Percentiles rank a stretch among this genome's conserved stretches.
phyloP scores from a whole-genome alignment of 2,329 filamentous ascomycete genomes.

The Penicillium sp. region DNA sequence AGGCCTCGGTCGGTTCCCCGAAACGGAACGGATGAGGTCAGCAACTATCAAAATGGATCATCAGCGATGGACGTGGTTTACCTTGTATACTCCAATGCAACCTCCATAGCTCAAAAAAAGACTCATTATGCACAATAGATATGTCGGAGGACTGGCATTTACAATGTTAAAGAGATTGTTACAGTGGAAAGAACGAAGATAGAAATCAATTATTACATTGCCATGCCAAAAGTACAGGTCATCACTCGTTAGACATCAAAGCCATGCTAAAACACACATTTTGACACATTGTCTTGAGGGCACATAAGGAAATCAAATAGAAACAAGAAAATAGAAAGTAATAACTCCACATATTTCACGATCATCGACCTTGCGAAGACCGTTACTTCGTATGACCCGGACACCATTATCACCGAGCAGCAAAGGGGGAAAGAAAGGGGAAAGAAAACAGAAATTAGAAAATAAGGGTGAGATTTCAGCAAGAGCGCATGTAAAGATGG shows the following conservation, averaged over 20 bases:
- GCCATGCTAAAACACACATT: slow-evolving; percentile 26
- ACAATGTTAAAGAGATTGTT: no score
- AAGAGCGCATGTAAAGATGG: slow-evolving; percentile 3
- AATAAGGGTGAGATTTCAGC: slow-evolving; percentile 5
- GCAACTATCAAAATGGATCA: not conserved
- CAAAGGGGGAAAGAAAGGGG: slow-evolving; percentile 3
- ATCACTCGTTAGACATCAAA: slow-evolving; percentile 33
- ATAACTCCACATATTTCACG: slow-evolving; percentile 14
- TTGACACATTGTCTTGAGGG: slow-evolving; percentile 16
- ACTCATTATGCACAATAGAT: no score
- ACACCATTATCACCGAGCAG: slow-evolving; percentile 7
- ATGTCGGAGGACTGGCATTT: no score
- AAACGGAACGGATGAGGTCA: slow-evolving; percentile 6
- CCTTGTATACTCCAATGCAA: no score
- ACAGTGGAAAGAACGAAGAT: no score
- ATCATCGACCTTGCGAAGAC: slow-evolving; percentile 2
- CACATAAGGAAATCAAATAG: slow-evolving; percentile 12
- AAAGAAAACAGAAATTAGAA: slow-evolving; percentile 3
- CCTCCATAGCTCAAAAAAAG: no score
- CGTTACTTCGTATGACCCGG: slow-evolving; percentile 9
- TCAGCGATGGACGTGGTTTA: not conserved
- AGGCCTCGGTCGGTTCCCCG: not conserved
- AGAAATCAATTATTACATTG: slow-evolving; percentile 22
- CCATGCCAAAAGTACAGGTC: slow-evolving; percentile 27
- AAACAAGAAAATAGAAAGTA: slow-evolving; percentile 11